Conservation (phyloP, 495 filamentous ascomycete species). For the Annulohypoxylon moriforme region DNA sequence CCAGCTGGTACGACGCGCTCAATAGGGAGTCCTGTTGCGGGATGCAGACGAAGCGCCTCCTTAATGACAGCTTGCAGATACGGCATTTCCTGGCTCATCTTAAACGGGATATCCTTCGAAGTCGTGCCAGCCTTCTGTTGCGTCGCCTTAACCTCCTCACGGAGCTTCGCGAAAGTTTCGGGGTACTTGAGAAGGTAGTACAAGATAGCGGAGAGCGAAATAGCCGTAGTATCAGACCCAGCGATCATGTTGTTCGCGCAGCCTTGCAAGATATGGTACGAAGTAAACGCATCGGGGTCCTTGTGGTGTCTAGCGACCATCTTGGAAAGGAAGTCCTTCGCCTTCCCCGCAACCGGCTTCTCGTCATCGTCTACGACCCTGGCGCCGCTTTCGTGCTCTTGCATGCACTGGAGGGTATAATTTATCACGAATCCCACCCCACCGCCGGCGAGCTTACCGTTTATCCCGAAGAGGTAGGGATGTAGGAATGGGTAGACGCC, state of each 20-base stretch:
- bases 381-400: neutral
- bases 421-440: neutral
- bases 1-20: neutral
- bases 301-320: neutral
- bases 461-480: neutral
- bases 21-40: neutral
- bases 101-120: neutral
- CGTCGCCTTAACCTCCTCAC: neutral
- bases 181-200: constrained; percentile 1
- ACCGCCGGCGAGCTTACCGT: neutral
- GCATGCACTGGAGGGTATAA: neutral
- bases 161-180: neutral
- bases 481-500: neutral
- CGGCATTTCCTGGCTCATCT: constrained; percentile 3
- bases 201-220: neutral
- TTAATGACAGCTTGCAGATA: constrained; percentile 3
- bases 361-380: neutral
- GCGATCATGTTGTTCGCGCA: neutral
- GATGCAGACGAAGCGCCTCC: constrained; percentile 4
- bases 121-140: neutral
- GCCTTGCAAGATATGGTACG: neutral
- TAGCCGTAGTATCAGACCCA: neutral
- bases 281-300: neutral
- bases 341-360: neutral
- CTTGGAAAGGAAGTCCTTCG: neutral